These are phyloP conservation scores for Lophiotrema nucula DNA, from an alignment of 495 filamentous ascomycete genomes.

Conservation along the genomic window DNA sequence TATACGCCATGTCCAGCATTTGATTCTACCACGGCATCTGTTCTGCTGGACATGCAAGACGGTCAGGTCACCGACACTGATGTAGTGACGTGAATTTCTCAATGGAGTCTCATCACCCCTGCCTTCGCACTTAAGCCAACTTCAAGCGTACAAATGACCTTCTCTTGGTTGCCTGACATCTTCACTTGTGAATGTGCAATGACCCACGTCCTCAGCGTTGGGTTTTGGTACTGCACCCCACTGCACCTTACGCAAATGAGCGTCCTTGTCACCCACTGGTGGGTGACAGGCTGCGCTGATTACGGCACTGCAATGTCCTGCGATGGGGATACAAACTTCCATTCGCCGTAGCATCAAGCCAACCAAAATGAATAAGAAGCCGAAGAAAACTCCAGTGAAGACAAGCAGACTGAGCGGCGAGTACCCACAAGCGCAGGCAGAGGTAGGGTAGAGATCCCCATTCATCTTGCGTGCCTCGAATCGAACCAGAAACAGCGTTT, in stretches of 20 bases:
- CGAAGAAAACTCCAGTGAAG: constrained; percentile 39
- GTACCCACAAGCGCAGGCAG: constrained; percentile 29
- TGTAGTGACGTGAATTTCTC: too few species aligned
- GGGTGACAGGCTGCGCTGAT: constrained; percentile 53
- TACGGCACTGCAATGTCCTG: constrained; percentile 45
- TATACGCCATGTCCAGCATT: too few species aligned
- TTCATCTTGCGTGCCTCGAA: not conserved
- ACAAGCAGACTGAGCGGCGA: constrained; percentile 38
- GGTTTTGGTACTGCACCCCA: constrained; percentile 40
- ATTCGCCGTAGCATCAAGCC: constrained; percentile 25
- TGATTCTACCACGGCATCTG: too few species aligned
- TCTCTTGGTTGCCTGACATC: not conserved
- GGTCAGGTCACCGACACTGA: too few species aligned
- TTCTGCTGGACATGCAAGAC: too few species aligned
- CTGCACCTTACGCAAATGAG: constrained; percentile 32
- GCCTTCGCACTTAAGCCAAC: too few species aligned
- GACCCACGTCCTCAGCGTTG: constrained; percentile 1
- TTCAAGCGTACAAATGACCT: not conserved
- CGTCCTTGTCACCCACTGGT: constrained; percentile 18
- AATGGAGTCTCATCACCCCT: too few species aligned
- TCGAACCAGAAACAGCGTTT: constrained; percentile 42
- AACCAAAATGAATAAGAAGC: constrained; percentile 11
- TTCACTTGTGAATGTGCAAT: constrained; percentile 15
- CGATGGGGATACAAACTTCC: constrained; percentile 43
- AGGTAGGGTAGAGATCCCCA: constrained; percentile 7